Percentiles rank a stretch among this genome's conserved stretches.
Conservation (phyloP, 2,329 filamentous ascomycete species). For the Curvularia lunata region DNA sequence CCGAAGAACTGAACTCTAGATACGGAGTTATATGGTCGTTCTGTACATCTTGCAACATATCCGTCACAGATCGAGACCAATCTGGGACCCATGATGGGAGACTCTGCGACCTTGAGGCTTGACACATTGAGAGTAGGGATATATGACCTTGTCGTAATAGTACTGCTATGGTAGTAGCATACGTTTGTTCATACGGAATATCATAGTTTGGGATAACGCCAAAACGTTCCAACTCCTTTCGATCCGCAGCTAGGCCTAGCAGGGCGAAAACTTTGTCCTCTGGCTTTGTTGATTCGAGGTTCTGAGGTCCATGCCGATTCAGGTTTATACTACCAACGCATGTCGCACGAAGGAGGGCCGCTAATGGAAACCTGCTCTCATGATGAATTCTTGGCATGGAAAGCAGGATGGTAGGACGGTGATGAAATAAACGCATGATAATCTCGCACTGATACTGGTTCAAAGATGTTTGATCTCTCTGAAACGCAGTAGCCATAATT, state of each 20-base stretch:
- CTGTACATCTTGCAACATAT: background rate
- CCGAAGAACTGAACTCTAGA: background rate
- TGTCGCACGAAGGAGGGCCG: constrained; percentile 2
- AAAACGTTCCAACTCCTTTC: constrained; percentile 12
- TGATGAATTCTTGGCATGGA: background rate
- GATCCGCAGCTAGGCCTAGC: constrained; percentile 22
- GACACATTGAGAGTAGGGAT: constrained; percentile 1
- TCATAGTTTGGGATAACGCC: constrained; percentile 16
- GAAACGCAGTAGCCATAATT: no score
- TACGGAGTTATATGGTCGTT: background rate
- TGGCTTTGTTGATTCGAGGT: constrained; percentile 21
- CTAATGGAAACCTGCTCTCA: no score
- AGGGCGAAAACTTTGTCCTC: constrained; percentile 26
- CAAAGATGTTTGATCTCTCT: background rate
- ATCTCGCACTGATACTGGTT: background rate
- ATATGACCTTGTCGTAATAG: constrained; percentile 1
- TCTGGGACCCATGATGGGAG: constrained; percentile 3
- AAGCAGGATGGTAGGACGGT: background rate
- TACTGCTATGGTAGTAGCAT: constrained; percentile 2
- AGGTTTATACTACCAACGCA: background rate
- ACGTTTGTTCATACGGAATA: constrained; percentile 1
- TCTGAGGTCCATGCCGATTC: constrained; percentile 1
- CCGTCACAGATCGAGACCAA: constrained; percentile 1
- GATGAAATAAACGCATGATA: background rate
- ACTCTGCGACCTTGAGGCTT: background rate